Percentiles rank a stretch among this genome's conserved stretches.
These are phyloP conservation scores for Parathielavia hyrcaniae DNA, from an alignment of 495 filamentous ascomycete species.

Conservation along the genomic window DNA sequence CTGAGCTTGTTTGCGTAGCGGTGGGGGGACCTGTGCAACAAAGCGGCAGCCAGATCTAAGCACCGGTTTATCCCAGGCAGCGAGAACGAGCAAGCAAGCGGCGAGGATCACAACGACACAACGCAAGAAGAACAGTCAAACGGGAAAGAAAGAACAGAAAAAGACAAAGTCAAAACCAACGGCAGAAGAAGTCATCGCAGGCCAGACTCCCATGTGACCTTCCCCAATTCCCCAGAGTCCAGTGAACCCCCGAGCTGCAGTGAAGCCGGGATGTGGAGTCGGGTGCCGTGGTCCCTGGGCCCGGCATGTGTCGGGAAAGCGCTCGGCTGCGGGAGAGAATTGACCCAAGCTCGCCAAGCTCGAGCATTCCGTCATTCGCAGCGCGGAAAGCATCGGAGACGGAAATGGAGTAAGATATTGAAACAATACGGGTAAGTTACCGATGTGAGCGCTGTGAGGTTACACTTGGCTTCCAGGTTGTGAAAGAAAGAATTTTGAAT, in stretches of 20 bases:
- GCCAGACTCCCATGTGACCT: background rate
- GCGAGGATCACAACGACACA: background rate
- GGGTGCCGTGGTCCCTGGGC: slow-evolving; percentile 24
- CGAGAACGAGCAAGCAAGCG: background rate
- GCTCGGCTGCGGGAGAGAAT: slow-evolving; percentile 28
- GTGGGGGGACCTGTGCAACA: background rate
- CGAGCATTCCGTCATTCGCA: no score
- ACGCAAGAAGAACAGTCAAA: slow-evolving; percentile 8
- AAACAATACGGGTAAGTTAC: no score
- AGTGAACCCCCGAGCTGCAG: background rate
- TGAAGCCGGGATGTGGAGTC: slow-evolving; percentile 4
- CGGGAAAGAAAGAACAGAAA: slow-evolving; percentile 5
- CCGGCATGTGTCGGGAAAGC: slow-evolving; percentile 27
- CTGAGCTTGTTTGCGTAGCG: background rate
- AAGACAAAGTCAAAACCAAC: background rate
- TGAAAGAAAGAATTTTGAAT: no score
- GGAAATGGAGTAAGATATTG: no score
- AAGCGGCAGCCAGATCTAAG: background rate
- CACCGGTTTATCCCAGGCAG: background rate
- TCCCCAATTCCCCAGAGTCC: background rate
- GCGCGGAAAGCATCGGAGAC: no score
- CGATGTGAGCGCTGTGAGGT: no score
- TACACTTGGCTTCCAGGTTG: no score
- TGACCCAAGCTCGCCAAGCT: no score
- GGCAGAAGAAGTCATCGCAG: slow-evolving; percentile 1